Evolutionary conservation across 768 basidiomycete species (phyloP).

Genomic region (Suillus ampliporus): DNA sequence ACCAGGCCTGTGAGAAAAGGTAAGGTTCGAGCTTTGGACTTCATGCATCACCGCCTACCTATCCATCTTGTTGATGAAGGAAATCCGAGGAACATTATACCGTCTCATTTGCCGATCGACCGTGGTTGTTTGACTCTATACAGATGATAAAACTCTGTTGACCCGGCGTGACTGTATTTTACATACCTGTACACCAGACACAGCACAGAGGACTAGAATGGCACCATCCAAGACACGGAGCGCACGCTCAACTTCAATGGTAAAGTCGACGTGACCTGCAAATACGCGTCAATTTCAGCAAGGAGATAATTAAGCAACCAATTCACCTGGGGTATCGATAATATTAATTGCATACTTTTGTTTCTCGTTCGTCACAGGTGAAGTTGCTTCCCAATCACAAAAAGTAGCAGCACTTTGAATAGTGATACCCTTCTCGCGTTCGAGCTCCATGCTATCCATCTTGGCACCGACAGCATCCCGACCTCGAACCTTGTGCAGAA

Average conservation of each 20-base stretch:
- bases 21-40: not conserved
- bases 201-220: constrained; percentile 94
- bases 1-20: constrained; percentile 66
- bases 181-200: constrained; percentile 90
- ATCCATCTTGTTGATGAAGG: constrained; percentile 99
- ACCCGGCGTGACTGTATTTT: not conserved
- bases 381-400: constrained; percentile 89
- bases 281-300: constrained; percentile 8
- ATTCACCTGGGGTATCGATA: constrained; percentile 93
- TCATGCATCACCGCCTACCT: constrained; percentile 50
- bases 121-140: constrained; percentile 95
- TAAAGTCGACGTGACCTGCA: constrained; percentile 98
- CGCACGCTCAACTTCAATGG: constrained; percentile 98
- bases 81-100: constrained; percentile 93
- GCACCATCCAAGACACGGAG: constrained; percentile 96
- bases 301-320: not conserved
- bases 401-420: constrained; percentile 99
- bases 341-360: constrained; percentile 95
- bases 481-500: constrained; percentile 75
- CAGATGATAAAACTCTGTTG: not conserved
- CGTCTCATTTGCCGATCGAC: constrained; percentile 99
- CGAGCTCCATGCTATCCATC: constrained; percentile 99
- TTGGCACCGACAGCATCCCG: constrained; percentile 97
- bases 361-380: constrained; percentile 63
- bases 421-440: constrained; percentile 98